phyloP scores from a whole-genome alignment of 768 basidiomycete species.

The Boletellus emodensis region DNA sequence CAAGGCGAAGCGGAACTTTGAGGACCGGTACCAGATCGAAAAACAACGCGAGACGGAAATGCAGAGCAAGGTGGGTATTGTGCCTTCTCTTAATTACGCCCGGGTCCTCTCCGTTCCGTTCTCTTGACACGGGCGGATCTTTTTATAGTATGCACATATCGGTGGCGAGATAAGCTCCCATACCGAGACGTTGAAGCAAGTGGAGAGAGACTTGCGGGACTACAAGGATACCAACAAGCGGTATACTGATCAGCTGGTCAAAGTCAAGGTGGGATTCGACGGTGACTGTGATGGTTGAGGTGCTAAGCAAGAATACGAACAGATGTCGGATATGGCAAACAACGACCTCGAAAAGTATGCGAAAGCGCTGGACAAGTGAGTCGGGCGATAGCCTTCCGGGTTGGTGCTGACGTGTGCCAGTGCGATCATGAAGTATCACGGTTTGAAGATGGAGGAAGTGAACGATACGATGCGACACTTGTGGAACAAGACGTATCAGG shows the following conservation, averaged over 20 bases:
- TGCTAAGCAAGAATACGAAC: not conserved
- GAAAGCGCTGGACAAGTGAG: conserved; percentile 94
- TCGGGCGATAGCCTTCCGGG: not conserved
- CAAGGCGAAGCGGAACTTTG: conserved; percentile 79
- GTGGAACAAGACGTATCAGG: conserved; percentile 99
- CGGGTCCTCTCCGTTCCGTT: not conserved
- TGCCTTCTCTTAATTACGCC: conserved; percentile 2
- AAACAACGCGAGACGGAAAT: conserved; percentile 71
- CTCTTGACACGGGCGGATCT: conserved; percentile 1
- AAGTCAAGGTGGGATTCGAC: conserved; percentile 71
- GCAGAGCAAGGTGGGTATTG: conserved; percentile 54
- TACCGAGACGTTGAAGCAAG: conserved; percentile 58
- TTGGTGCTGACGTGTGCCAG: conserved; percentile 40
- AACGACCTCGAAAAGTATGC: conserved; percentile 96
- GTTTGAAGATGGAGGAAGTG: conserved; percentile 98
- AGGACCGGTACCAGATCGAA: conserved; percentile 69
- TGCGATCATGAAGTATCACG: conserved; percentile 98
- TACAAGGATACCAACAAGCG: conserved; percentile 83
- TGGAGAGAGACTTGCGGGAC: conserved; percentile 72
- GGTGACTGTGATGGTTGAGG: not conserved
- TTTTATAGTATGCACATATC: conserved; percentile 66
- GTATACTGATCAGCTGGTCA: conserved; percentile 88
- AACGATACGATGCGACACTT: conserved; percentile 96
- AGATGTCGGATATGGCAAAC: conserved; percentile 99
- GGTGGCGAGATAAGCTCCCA: conserved; percentile 79